Evolutionary conservation across 2,329 filamentous ascomycete species (phyloP), one percentile per base, ranked within the genome.

Genomic region (Cercospora nicotianae): DNA sequence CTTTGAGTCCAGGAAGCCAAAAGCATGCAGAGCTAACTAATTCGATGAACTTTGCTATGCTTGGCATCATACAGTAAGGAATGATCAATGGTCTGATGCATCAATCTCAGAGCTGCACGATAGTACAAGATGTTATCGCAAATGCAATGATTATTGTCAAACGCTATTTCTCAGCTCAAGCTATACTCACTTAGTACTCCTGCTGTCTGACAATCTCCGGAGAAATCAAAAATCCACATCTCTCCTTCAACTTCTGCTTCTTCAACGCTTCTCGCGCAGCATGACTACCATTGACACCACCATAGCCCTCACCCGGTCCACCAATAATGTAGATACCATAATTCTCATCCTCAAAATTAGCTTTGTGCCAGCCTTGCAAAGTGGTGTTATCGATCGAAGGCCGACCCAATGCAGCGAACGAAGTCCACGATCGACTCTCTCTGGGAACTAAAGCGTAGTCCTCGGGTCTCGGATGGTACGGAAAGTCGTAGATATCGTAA

Each of bases 151-250:
- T 31, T 30, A 7, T 30, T 31, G 7, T 9, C 30, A 31, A 9
- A 31, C 3, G 30, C 30, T 31, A 31, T 31, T 8, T 31, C 30
- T 31, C 30, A 31, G 30, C 30, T 31, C 30, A 31, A 31, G 9
- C 30, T 31, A 10, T 31, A 31, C 30, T 9, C 61, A 33, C 1
- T 31, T 55, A 67, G 26, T 67, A 67, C 23, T 60, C 26, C 30
- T 33, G 33, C 72, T 83, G 79, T 53, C 77, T 70, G 18, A 86
- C 80, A n/a, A 85, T 77, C 59, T 80, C 79, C 1, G 79, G 75
- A 51, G 80, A 81, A 65, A 84, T 83, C 20, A 85, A 77, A 64
- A 83, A 84, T 2, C 69, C 79, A 72, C 84, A 86, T 60, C 84
- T 78, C 74, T 85, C 81, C 63, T 75, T 77, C 57, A 86, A 63